phyloP scores from a whole-genome alignment of 1,139 yeast species.

The Groenewaldozyma auringiensis region DNA sequence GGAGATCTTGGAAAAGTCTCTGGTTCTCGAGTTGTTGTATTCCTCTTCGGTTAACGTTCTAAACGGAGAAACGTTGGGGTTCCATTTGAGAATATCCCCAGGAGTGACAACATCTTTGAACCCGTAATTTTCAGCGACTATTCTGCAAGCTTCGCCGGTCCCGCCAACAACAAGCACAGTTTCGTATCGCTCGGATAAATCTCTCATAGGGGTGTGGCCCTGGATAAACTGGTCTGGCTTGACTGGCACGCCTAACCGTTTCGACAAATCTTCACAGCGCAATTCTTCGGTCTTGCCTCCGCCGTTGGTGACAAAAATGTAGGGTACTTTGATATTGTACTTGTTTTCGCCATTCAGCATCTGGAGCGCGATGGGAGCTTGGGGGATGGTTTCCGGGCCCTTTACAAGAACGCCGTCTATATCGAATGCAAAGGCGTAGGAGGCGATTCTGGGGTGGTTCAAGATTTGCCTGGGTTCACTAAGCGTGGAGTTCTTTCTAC shows the following conservation, averaged over 20 bases:
- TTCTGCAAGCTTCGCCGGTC: conserved; percentile 70
- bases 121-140: conserved; percentile 71
- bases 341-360: conserved; percentile 69
- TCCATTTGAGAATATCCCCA: conserved; percentile 76
- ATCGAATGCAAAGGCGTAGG: conserved; percentile 81
- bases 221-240: conserved; percentile 75
- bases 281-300: conserved; percentile 76
- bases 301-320: conserved; percentile 80
- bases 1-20: conserved; percentile 54
- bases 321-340: conserved; percentile 75
- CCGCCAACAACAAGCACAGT: conserved; percentile 83
- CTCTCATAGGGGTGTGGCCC: conserved; percentile 87
- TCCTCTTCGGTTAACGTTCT: conserved; percentile 71
- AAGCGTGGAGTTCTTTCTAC: conserved; percentile 11
- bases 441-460: conserved; percentile 43
- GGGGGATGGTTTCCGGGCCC: conserved; percentile 74
- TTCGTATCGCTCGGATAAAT: conserved; percentile 54
- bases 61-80: conserved; percentile 76
- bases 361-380: conserved; percentile 62
- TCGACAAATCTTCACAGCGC: conserved; percentile 59
- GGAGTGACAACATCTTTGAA: conserved; percentile 70
- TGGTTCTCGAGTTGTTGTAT: conserved; percentile 43
- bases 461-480: conserved; percentile 8
- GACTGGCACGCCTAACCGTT: conserved; percentile 51
- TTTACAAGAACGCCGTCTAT: conserved; percentile 77